Evolutionary conservation across 2,329 filamentous ascomycete species (phyloP), one percentile per base, ranked within the genome.

Genomic region (Phyllosticta ampelicida): DNA sequence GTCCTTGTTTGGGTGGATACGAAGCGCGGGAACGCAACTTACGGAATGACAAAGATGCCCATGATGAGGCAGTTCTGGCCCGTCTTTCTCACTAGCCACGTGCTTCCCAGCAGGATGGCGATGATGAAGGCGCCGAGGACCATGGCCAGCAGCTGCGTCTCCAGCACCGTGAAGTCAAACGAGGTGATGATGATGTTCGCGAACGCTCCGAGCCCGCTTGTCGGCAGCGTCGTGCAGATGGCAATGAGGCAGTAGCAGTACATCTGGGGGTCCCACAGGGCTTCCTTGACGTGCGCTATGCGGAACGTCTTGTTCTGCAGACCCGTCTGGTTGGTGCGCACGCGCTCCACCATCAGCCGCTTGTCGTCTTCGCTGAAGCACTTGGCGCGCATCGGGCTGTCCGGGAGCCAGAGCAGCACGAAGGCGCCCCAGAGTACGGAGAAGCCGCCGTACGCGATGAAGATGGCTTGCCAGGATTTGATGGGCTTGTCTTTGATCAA

Each of bases 111-210:
- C 1, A 90, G 75, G 3, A 89, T 80, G 53, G 85, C 75, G 61
- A 90, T 87, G 64, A 90, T 89, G 63, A 87, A 87, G 48, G 80
- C 82, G 5, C 87, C 87, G 0, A 89, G 75, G 0, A 89, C 86
- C 85, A 90, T 89, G 48, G 85, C 80, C 21, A 91, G 74, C 1
- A 91, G 74, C 71, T 90, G 86, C 0, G 86, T 89, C 69, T 90
- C 73, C 6, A 89, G 75, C 0, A 75, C 73, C 0, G 74, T 78
- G 65, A 90, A 91, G 0, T 84, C 73, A 60, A 90, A 84, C n/a
- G 77, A 76, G 58, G 78, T 69, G 70, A 90, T 88, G 64, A 91
- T 86, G 64, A 90, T 86, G 62, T 86, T 86, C 56, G 85, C 83
- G 67, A 89, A 90, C 0, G 83, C 83, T 6, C 87, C 86, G 0